A percentile compares a stretch with the other conserved stretches of the same genome.
Conservation (phyloP, 306 rosid genomes). For the Vachellia pachyceras region DNA sequence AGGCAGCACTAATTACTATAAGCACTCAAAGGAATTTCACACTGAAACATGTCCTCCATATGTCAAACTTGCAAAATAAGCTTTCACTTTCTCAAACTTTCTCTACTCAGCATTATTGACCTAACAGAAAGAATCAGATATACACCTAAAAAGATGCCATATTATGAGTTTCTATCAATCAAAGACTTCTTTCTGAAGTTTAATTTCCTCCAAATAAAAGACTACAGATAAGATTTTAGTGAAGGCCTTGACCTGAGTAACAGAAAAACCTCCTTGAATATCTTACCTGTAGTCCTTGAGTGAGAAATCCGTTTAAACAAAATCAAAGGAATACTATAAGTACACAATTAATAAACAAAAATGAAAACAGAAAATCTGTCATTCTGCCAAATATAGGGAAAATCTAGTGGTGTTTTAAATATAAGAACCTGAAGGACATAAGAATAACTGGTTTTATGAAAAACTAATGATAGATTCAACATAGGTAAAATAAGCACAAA, state of each 20-base stretch:
- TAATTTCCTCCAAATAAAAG: neutral
- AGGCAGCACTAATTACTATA: constrained; percentile 86
- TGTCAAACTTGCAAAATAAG: constrained; percentile 41
- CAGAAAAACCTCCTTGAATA: neutral
- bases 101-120: neutral
- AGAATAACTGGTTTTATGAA: neutral
- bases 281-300: no score
- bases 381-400: neutral
- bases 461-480: neutral
- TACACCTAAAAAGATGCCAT: constrained; percentile 24
- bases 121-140: constrained; percentile 12
- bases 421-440: neutral
- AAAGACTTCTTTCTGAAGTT: neutral
- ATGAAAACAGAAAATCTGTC: neutral
- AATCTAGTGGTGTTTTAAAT: neutral
- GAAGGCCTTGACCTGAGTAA: constrained; percentile 22
- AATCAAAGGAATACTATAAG: neutral
- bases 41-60: constrained; percentile 37
- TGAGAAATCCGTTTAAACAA: neutral
- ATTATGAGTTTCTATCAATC: constrained; percentile 20
- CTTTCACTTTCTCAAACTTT: constrained; percentile 31
- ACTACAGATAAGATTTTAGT: neutral
- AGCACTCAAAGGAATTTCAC: constrained; percentile 61
- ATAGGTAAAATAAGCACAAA: constrained; percentile 19
- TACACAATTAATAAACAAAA: neutral